A percentile compares a stretch with the other conserved stretches of the same genome.
phyloP scores from a whole-genome alignment of 2,329 filamentous ascomycete genomes.

The Byssochlamys sp. region DNA sequence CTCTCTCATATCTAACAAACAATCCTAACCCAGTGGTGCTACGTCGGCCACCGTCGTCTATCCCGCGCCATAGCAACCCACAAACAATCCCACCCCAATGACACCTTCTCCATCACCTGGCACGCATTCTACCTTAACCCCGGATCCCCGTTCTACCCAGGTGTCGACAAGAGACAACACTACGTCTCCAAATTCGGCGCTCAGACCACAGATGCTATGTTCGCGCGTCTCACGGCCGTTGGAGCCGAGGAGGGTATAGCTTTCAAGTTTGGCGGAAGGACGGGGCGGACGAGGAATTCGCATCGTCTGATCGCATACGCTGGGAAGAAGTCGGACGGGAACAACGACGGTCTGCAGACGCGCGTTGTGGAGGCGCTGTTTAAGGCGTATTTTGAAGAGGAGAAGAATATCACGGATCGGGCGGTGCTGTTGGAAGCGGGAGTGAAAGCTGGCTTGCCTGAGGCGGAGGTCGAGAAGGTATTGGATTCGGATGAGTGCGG shows the following conservation, averaged over 20 bases:
- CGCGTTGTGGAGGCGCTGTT: constrained; percentile 55
- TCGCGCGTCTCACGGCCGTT: constrained; percentile 46
- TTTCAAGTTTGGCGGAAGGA: constrained; percentile 61
- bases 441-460: constrained; percentile 45
- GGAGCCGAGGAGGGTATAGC: constrained; percentile 60
- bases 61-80: constrained; percentile 61
- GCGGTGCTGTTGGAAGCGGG: constrained; percentile 46
- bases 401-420: constrained; percentile 53
- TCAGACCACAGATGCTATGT: constrained; percentile 50
- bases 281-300: constrained; percentile 68
- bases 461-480: constrained; percentile 45
- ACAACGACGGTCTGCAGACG: constrained; percentile 45
- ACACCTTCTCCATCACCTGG: constrained; percentile 67
- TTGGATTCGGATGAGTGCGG: constrained; percentile 48
- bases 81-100: constrained; percentile 52
- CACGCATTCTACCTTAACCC: constrained; percentile 74
- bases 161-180: constrained; percentile 45
- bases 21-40: constrained; percentile 48
- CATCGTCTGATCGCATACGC: constrained; percentile 67
- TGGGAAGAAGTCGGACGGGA: constrained; percentile 38
- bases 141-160: constrained; percentile 42
- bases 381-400: constrained; percentile 55
- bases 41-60: constrained; percentile 68
- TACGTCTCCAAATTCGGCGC: constrained; percentile 57
- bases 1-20: neutral